Evolutionary conservation across 306 rosid genomes (phyloP).

Genomic region (Vachellia collinsii): DNA sequence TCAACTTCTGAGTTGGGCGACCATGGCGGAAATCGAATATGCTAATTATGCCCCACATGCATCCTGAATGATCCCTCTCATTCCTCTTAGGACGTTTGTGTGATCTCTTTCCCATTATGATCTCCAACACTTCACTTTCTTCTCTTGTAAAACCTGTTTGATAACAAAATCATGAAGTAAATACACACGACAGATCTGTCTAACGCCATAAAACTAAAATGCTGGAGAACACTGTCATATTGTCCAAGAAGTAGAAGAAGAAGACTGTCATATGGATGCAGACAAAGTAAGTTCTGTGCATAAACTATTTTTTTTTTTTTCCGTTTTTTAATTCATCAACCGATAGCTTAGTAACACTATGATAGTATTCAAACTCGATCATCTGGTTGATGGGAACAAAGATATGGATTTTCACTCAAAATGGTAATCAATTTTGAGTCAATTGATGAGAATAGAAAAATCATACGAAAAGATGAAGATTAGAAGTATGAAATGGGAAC

Average conservation of each 20-base stretch:
- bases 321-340: neutral
- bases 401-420: constrained; percentile 23
- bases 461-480: neutral
- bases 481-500: constrained; percentile 32
- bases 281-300: constrained; percentile 15
- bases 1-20: constrained; percentile 67
- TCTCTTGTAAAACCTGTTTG: constrained; percentile 41
- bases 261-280: constrained; percentile 8
- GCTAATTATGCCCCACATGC: constrained; percentile 94
- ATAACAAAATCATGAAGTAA: constrained; percentile 42
- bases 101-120: constrained; percentile 72
- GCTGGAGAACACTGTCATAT: neutral
- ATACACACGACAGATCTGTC: constrained; percentile 11
- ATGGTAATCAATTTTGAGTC: constrained; percentile 11
- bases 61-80: constrained; percentile 84
- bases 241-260: neutral
- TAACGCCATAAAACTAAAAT: constrained; percentile 5
- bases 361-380: constrained; percentile 8
- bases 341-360: neutral
- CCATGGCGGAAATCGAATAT: constrained; percentile 91
- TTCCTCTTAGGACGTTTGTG: constrained; percentile 62
- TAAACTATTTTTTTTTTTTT: neutral
- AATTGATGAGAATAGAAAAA: constrained; percentile 14
- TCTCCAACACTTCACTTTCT: constrained; percentile 35
- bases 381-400: neutral